Base-by-base conservation (phyloP, 176 grass and related monocot species). In the Canna indica region DNA sequence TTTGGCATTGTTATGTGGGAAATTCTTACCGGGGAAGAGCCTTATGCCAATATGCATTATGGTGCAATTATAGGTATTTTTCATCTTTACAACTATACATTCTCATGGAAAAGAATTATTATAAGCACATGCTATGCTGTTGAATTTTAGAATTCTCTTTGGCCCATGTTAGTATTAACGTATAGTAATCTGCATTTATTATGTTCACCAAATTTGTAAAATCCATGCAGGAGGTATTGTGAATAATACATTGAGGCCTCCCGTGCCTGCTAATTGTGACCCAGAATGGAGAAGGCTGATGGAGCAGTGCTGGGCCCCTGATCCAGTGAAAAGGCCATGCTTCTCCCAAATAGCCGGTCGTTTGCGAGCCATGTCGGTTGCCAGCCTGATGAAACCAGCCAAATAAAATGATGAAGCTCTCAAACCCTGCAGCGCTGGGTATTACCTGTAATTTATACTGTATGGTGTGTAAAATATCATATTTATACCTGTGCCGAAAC, bases 1-100 rank as follows among this genome's bases (percentile, higher is more conserved):
- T 95, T 95, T 69, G 90, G 83, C 28, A 95, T 95, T 82, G 90
- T 84, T 16, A 76, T 95, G 86, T 95, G 90, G 90, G 90, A 95
- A 86, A 95, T 95, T 57, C 79, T 87, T 34, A 95, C 90, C 3
- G 86, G 90, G 30, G 90, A 95, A 64, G 90, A 95, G 71, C 90
- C 90, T 63, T 95, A 95, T 54, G 93, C 86, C 73, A 94, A 89
- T 63, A 94, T 94, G 90, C 90, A 94, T 77, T 94, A 89, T 75
- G 90, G 86, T 0, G 90, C 90, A 73, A 96, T 96, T 66, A 96
- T 96, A 78, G 92, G 88, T 96, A 83, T 71, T 17, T 0, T 73
- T 65, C 26, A 33, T 14, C 12, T 32, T 62, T 3, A 31, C 32
- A n/a, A n/a, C n/a, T n/a, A n/a, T n/a, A n/a, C n/a, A n/a, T n/a